These are phyloP conservation scores for Populus deltoides DNA, from an alignment of 345 rosid genomes.

Conservation along the genomic window DNA sequence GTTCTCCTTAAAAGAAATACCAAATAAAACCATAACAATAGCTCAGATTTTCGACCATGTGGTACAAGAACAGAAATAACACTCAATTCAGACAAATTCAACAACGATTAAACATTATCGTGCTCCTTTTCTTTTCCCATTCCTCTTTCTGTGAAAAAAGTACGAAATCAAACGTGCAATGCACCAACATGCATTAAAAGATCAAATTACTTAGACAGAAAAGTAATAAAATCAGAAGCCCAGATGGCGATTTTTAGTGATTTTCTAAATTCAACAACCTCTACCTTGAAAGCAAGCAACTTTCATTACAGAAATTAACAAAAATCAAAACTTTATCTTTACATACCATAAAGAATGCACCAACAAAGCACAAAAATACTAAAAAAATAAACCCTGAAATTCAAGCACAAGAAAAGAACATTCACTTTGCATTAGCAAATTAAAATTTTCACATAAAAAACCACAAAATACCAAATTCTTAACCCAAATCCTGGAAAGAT, in stretches of 20 bases:
- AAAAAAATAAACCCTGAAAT: too few relatives aligned
- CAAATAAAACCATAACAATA: background rate
- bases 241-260: background rate
- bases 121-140: too few relatives aligned
- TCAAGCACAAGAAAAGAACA: too few relatives aligned
- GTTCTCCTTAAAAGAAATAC: background rate
- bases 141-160: too few relatives aligned
- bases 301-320: background rate
- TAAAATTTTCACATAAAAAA: too few relatives aligned
- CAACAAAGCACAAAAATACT: background rate
- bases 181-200: too few relatives aligned
- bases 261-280: background rate
- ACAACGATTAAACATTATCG: too few relatives aligned
- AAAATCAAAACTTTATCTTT: background rate
- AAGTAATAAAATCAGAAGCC: background rate
- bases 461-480: too few relatives aligned
- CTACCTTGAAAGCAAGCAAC: background rate
- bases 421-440: too few relatives aligned
- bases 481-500: background rate
- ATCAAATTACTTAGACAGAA: too few relatives aligned
- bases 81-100: background rate
- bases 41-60: background rate
- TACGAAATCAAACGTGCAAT: too few relatives aligned
- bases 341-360: background rate
- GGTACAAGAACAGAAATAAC: background rate